phyloP scores from a whole-genome alignment of 306 rosid species.

The Cucurbita argyrosperma region DNA sequence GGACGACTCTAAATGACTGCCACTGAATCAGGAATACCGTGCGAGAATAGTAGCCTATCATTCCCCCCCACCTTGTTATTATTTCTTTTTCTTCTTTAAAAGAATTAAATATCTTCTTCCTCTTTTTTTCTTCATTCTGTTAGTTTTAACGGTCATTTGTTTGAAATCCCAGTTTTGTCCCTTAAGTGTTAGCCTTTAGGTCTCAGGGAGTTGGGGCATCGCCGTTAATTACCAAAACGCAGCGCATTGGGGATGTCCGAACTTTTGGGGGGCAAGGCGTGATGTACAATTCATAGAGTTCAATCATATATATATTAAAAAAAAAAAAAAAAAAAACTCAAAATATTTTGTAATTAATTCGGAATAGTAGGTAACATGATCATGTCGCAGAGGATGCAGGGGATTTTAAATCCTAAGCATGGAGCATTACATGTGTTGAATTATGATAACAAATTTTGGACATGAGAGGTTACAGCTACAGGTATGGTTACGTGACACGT shows the following conservation, averaged over 20 bases:
- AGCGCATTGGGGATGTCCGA: not conserved
- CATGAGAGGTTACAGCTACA: too few relatives aligned
- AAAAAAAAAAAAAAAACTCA: not conserved
- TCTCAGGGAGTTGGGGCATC: not conserved
- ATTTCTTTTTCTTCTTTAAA: not conserved
- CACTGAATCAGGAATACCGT: conserved; percentile 17
- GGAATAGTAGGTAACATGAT: too few relatives aligned
- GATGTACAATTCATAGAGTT: not conserved
- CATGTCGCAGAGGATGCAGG: too few relatives aligned
- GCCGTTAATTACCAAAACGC: not conserved
- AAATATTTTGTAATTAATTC: not conserved
- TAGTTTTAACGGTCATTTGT: conserved; percentile 50
- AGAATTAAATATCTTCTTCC: not conserved
- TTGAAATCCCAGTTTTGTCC: conserved; percentile 17
- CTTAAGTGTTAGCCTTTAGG: not conserved
- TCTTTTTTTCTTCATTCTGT: conserved; percentile 23
- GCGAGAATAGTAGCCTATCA: not conserved
- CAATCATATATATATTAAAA: not conserved
- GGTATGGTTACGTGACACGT: too few relatives aligned
- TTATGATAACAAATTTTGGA: fast-evolving
- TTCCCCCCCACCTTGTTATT: not conserved
- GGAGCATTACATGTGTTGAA: too few relatives aligned
- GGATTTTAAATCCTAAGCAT: too few relatives aligned
- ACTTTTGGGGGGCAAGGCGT: not conserved
- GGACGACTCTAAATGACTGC: conserved; percentile 56